A percentile compares a stretch with the other conserved stretches of the same genome.
Evolutionary conservation across 169 alveolate genomes (phyloP).

Genomic region (Plasmodium blacklocki): DNA sequence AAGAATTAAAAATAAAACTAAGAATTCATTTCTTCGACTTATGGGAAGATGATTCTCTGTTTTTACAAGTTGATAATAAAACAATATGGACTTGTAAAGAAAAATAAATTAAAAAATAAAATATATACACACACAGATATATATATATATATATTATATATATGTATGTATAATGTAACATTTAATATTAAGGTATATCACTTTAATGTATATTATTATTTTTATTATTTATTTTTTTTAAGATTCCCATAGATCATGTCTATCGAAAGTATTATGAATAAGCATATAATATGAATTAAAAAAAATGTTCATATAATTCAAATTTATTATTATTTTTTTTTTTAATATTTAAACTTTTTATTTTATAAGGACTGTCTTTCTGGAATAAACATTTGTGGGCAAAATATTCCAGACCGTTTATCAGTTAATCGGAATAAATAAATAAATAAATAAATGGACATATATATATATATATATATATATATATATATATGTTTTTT

Average conservation of each 20-base stretch:
- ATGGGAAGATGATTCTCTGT: constrained; percentile 87
- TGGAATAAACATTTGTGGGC: constrained; percentile 58
- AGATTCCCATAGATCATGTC: constrained; percentile 14
- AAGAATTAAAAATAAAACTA: constrained; percentile 78
- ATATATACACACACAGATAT: constrained; percentile 29
- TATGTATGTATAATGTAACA: background rate
- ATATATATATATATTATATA: background rate
- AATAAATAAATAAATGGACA: too few species aligned
- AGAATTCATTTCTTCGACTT: constrained; percentile 87
- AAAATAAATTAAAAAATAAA: background rate
- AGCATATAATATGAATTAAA: background rate
- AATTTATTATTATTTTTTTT: background rate
- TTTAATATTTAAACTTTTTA: background rate
- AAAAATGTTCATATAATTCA: background rate
- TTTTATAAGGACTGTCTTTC: constrained; percentile 10
- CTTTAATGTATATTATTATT: background rate
- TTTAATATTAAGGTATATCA: background rate
- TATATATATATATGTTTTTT: too few species aligned
- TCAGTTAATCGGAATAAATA: constrained; percentile 23
- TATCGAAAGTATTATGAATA: background rate
- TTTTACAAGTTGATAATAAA: constrained; percentile 80
- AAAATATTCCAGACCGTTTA: constrained; percentile 33
- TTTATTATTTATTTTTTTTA: constrained; percentile 1
- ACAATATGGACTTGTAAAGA: constrained; percentile 81
- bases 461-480: too few species aligned